Evolutionary conservation across 805 yeast species (phyloP).

Genomic region (Kazachstania viticola): DNA sequence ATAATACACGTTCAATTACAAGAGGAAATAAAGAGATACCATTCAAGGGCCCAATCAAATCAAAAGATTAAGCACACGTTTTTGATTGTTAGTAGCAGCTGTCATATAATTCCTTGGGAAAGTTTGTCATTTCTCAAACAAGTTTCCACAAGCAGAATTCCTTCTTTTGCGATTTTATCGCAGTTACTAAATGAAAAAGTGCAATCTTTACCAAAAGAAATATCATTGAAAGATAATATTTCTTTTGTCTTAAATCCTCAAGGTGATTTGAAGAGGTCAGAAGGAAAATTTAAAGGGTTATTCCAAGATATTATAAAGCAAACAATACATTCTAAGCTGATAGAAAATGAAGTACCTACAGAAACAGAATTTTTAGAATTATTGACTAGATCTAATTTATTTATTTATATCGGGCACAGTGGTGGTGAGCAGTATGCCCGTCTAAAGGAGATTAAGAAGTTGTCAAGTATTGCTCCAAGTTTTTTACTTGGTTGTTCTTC

Average conservation of each 20-base stretch:
- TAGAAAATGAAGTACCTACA: conserved; percentile 43
- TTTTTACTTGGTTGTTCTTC: conserved; percentile 87
- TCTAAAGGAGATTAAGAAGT: conserved; percentile 38
- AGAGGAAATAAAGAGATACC: conserved; percentile 30
- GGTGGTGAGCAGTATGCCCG: conserved; percentile 83
- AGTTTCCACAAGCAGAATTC: conserved; percentile 61
- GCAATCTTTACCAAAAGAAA: conserved; percentile 6
- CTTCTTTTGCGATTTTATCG: conserved; percentile 42
- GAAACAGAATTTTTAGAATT: conserved; percentile 40
- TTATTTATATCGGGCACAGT: conserved; percentile 87
- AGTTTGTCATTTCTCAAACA: conserved; percentile 45
- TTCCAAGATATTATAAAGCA: conserved; percentile 26
- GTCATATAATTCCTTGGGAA: conserved; percentile 87
- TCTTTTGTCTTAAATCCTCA: conserved; percentile 73
- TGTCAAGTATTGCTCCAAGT: conserved; percentile 40
- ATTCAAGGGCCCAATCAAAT: conserved; percentile 3
- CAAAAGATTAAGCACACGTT: conserved; percentile 42
- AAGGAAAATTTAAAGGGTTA: conserved; percentile 37
- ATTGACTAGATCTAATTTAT: conserved; percentile 36
- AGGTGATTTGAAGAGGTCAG: conserved; percentile 62
- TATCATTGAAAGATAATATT: conserved; percentile 27
- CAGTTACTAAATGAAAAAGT: conserved; percentile 20
- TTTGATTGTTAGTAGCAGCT: conserved; percentile 52
- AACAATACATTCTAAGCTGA: conserved; percentile 38
- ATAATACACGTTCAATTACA: conserved; percentile 42